Evolutionary conservation across 129 eudicot species (phyloP), one percentile per base, ranked within the genome.

Genomic region (Smallanthus sonchifolius): DNA sequence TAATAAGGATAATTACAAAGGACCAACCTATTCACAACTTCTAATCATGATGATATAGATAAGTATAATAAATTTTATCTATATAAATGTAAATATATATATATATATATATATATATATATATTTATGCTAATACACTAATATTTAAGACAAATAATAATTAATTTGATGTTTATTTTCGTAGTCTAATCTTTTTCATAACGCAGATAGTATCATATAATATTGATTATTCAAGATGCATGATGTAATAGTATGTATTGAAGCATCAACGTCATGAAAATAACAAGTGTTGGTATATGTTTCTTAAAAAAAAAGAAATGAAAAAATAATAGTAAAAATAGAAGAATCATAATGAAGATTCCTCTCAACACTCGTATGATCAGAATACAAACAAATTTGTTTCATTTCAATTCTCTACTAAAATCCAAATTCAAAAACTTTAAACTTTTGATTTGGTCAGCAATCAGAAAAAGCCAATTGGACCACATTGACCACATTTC

Each of bases 371-470:
- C 43, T 36, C 19, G n/a, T n/a, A n/a, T n/a, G 7, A 15, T 62
- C 44, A n/a, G 8, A 15, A 65, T 37, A 65, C 19, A 65, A 65
- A 65, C 69, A 65, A 38, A 65, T 62, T 62, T 62, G 68, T 62
- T 7, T 65, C 24, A 65, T 65, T 4, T 15, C 20, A 34, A 19
- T 65, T 65, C 34, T 38, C 47, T 10, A 37, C 14, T 65, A 65
- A 65, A n/a, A n/a, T 65, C 69, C 69, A 65, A 62, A 62, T 13
- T 7, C 16, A n/a, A 64, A 7, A 65, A 9, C 69, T 65, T 64
- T 36, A 7, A 65, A 9, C 69, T 65, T 64, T 36, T 16, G 45
- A 49, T 65, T 16, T 65, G 15, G 45, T n/a, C 69, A 36, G 42
- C 68, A 35, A 16, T 63, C 64, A 57, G 17, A 52, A 52, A 52